Percentiles rank a stretch among this genome's conserved stretches.
Evolutionary conservation across 495 filamentous ascomycete species (phyloP).

Genomic region (Lepidopterella palustris): DNA sequence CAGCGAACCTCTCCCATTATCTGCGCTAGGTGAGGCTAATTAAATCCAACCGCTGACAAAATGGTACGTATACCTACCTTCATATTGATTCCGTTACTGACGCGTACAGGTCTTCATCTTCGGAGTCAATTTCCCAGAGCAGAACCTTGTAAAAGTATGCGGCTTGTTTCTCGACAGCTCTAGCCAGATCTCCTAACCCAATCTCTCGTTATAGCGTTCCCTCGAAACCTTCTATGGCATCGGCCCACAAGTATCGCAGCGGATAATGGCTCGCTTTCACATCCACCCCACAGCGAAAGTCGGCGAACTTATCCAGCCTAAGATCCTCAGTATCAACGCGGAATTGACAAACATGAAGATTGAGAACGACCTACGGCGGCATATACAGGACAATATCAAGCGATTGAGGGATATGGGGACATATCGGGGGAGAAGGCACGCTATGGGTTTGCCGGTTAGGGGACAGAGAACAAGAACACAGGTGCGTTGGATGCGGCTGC

Average conservation of each 20-base stretch:
- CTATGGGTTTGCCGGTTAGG: slow-evolving; percentile 76
- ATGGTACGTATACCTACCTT: slow-evolving; percentile 33
- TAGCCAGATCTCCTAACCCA: slow-evolving; percentile 5
- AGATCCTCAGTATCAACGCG: slow-evolving; percentile 69
- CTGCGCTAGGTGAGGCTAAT: neutral
- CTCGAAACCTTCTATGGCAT: slow-evolving; percentile 88
- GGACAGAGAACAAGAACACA: slow-evolving; percentile 83
- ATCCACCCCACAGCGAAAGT: slow-evolving; percentile 78
- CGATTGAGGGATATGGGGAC: slow-evolving; percentile 85
- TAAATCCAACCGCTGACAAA: neutral
- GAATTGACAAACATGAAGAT: slow-evolving; percentile 88
- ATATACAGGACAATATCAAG: slow-evolving; percentile 75
- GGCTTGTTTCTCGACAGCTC: neutral
- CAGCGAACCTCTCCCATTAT: neutral
- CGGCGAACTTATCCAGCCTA: slow-evolving; percentile 61
- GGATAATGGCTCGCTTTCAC: slow-evolving; percentile 76
- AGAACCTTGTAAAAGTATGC: slow-evolving; percentile 39
- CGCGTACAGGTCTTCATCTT: slow-evolving; percentile 69
- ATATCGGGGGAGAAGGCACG: slow-evolving; percentile 85
- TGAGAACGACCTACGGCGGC: slow-evolving; percentile 76
- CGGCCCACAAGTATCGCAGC: slow-evolving; percentile 60
- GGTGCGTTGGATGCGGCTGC: slow-evolving; percentile 39
- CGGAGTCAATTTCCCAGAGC: slow-evolving; percentile 77
- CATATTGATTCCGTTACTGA: neutral
- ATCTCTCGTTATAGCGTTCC: slow-evolving; percentile 55